Conservation (phyloP, 345 rosid genomes). For the Lepidium didymum region DNA sequence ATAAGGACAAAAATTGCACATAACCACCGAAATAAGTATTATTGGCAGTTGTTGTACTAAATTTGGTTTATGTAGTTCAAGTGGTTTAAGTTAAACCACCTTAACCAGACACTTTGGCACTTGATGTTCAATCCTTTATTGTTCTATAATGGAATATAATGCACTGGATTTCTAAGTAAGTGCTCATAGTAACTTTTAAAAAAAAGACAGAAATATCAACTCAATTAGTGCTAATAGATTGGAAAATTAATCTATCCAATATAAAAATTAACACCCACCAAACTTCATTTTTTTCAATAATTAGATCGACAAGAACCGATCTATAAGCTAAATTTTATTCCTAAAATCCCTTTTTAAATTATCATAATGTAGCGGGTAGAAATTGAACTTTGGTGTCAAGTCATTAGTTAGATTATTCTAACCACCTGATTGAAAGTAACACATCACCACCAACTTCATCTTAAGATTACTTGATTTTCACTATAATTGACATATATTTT, state of each 20-base stretch:
- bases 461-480: background rate
- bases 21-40: background rate
- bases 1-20: background rate
- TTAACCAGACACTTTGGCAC: constrained; percentile 26
- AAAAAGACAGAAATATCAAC: background rate
- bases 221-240: background rate
- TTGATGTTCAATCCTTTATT: constrained; percentile 1
- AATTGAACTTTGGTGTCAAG: too few relatives aligned
- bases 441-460: background rate
- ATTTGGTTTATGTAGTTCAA: constrained; percentile 1
- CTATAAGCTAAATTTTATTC: too few relatives aligned
- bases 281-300: too few relatives aligned
- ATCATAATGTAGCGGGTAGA: too few relatives aligned
- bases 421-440: too few relatives aligned
- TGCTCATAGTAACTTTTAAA: background rate
- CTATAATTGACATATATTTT: background rate
- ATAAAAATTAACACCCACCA: background rate
- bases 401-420: too few relatives aligned
- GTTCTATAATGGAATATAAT: background rate
- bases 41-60: background rate
- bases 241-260: background rate
- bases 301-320: too few relatives aligned
- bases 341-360: too few relatives aligned
- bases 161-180: background rate
- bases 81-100: constrained; percentile 26